Base-by-base conservation (phyloP, 164 flowering plant genomes). In the Taxillus chinensis region DNA sequence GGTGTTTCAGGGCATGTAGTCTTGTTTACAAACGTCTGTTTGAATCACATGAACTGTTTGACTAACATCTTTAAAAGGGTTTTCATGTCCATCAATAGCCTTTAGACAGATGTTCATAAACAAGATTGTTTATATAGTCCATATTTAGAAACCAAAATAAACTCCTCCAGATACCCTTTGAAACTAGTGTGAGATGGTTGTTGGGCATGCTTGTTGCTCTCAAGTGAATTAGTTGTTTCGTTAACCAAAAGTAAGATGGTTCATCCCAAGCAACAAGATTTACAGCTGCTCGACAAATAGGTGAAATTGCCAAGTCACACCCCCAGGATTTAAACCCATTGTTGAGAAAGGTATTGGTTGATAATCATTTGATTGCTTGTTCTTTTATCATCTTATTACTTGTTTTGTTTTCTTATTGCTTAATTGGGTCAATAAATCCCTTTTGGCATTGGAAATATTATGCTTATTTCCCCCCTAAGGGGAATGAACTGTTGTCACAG, bases 281-380 rank as follows among this genome's bases (percentile, higher is more conserved):
- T 61, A 72, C 96, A 8, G 99, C 99, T 3, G 99, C 99, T 41
- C 85, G 91, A 69, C 97, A 95, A 76, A 89, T 95, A 66, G 99
- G 99, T 62, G 99, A 85, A 62, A 85, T 95, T 71, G 91, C 96
- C 12, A 89, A 82, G 64, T 83, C 85, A 11, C 90, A 95, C 75
- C 95, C 97, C 38, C 90, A 86, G 64, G 99, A 95, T 68, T 75
- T 95, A 71, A 79, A 59, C 62, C 78, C 92, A 58, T 79, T 95
- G 8, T 53, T 95, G 50, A 81, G 67, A 66, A 95, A 95, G 95
- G 99, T 90, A 66, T 15, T 27, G 9, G 10, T 7, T 11, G 5
- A 3, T 7, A 14, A 5, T 17, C 11, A 5, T 46, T 8, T 59
- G 15, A 8, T 43, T 45, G 39, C 46, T 53, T 16, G 3, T 43